Evolutionary conservation across 2,329 filamentous ascomycete species (phyloP), one percentile per base, ranked within the genome.

Genomic region (Diaporthe australafricana): DNA sequence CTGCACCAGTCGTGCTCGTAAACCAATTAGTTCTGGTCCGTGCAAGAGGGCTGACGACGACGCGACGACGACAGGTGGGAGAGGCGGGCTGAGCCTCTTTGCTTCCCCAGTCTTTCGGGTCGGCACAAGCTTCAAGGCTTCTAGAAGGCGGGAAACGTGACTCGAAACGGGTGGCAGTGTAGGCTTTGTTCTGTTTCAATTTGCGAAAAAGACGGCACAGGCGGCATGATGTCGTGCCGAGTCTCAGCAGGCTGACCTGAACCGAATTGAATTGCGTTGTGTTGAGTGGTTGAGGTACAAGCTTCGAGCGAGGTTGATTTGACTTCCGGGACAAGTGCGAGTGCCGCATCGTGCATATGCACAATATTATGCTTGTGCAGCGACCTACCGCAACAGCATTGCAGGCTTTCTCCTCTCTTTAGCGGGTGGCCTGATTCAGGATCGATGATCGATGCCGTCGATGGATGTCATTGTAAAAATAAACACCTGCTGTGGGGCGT

Each of bases 401-500:
- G 25, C 20, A 14, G 38, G 25, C 35, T 27, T 30, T 38, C 40
- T 60, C 53, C 38, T 42, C n/a, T 45, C 11, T 17, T 16, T 27
- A 35, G 56, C 7, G 42, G n/a, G 38, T 50, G 42, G 53, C 42
- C 40, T 56, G 42, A 50, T 52, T 60, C 67, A 69, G 67, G 53
- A 69, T 69, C 56, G 53, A 60, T 50, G 53, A 69, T 60, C 32
- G 42, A 69, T 65, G 45, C 30, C 60, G 45, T 50, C 42, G 42
- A 38, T 30, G 53, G 52, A 30, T 27, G 16, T 45, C 50, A 60
- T 25, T 5, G 66, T 56, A 60, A 69, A 69, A 69, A 69, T 52
- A 69, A 69, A 69, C 45, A 65, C 45, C 67, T 50, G 67, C 30
- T 69, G 67, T 50, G 32, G 67, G 55, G 67, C 32, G 67, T 60